Base-by-base conservation (phyloP, 2,329 filamentous ascomycete species). In the Xylaria sp. region DNA sequence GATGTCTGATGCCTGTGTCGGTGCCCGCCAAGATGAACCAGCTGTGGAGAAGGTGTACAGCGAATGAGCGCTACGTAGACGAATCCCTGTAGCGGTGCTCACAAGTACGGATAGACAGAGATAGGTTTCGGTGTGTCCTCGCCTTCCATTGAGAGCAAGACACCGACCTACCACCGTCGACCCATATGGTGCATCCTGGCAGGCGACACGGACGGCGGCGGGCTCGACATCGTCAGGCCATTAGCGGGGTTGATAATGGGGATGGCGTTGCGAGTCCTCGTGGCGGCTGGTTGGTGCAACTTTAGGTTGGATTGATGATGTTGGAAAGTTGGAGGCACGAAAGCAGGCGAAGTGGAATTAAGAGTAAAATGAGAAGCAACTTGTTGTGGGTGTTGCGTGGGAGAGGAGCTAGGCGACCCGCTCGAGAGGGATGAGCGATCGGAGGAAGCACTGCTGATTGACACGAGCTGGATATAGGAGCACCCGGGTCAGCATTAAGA, bases 221-320 rank as follows among this genome's bases (percentile, higher is more conserved):
- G 95, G 84, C 93, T 97, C 65, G 93, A 91, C 85, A 98, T 91
- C 78, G 90, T 88, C 80, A 94, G 90, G 78, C 96, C 94, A 66
- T 95, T 98, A 75, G 89, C 92, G 63, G 96, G 96, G 86, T 99
- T 97, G 82, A 98, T 93, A 80, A 99, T 99, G 68, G 95, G 95
- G 74, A 98, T 98, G 78, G 96, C 93, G 81, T 98, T 98, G 82
- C 94, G 93, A 67, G 92, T 90, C 75, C 96, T 93, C 72, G 94
- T 93, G 70, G 94, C 93, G 70, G 94, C 87, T 69, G 94, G 93
- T 85, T 98, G 95, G 82, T 97, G 93, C 71, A 97, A 86, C 84
- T 97, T 98, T 75, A 95, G 76, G 85, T 82, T 89, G 71, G 83
- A 82, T 69, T 86, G 89, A 76, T 90, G 91, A 80, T 83, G 86